Conservation (phyloP, 495 filamentous ascomycete species). For the Penicillium simplicissimum region DNA sequence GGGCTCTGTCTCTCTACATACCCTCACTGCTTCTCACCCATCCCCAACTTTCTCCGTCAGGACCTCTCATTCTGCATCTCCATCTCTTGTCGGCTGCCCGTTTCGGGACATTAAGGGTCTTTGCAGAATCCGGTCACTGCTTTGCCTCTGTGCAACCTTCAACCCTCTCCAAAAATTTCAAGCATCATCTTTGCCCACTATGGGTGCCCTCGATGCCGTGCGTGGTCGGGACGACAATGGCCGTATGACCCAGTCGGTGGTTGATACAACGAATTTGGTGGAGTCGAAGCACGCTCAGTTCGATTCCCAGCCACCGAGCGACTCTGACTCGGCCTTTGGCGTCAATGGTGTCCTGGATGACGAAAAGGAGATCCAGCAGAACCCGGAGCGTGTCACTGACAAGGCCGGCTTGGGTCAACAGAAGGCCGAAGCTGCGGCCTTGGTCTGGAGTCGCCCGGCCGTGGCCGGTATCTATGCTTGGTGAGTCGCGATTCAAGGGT, state of each 20-base stretch:
- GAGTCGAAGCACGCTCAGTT: constrained; percentile 9
- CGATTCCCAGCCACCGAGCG: not conserved
- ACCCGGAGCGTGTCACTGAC: constrained; percentile 29
- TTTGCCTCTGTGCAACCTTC: not conserved
- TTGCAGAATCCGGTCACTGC: constrained; percentile 1
- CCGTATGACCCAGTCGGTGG: constrained; percentile 4
- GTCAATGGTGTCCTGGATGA: constrained; percentile 24
- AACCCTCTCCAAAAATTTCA: no score
- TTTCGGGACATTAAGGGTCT: not conserved
- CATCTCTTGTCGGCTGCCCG: not conserved
- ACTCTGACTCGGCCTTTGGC: constrained; percentile 5
- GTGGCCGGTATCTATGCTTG: constrained; percentile 40
- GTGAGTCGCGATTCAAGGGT: constrained; percentile 21
- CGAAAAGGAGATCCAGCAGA: constrained; percentile 24
- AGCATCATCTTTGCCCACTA: not conserved
- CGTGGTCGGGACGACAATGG: constrained; percentile 11
- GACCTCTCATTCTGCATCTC: not conserved
- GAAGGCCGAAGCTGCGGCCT: constrained; percentile 46
- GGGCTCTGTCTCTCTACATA: not conserved
- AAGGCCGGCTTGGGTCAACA: constrained; percentile 38
- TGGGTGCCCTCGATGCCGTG: constrained; percentile 3
- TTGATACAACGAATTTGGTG: not conserved
- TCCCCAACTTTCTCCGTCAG: not conserved
- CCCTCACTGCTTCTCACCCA: not conserved
- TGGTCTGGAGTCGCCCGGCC: constrained; percentile 39